Evolutionary conservation across 805 yeast genomes (phyloP), one percentile per base, ranked within the genome.

Genomic region (Nakazawaea holstii): DNA sequence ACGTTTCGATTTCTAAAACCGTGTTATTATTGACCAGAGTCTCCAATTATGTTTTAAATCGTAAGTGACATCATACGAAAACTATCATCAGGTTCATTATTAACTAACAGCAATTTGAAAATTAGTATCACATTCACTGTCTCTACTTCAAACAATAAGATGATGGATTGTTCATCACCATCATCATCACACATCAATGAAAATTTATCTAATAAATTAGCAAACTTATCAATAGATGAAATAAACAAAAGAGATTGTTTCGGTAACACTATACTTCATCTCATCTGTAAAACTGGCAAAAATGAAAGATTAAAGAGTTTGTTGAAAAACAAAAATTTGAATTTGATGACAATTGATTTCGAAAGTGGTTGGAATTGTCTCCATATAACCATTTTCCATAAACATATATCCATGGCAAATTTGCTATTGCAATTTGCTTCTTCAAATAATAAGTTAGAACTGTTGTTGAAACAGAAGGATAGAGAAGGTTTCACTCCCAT

Each of bases 281-380:
- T 79, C 1, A 59, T 82, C 14, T 70, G 82, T 35, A 60, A 78
- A 31, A 53, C 72, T 39, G 79, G 82, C 51, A 67, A 79, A 41
- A 59, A 64, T 41, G 79, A 76, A 47, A 58, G 70, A 26, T 64
- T 86, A 14, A 56, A 63, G 8, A 66, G 67, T 20, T 53, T 85
- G 7, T 61, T 84, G 35, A 70, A 68, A 45, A 73, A 75, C 52
- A 70, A 74, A 8, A 71, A 73, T 14, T 57, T 76, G 20, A 79
- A 80, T 45, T 54, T 73, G 2, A 55, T 65, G 3, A 56, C 74
- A 0, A 64, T 69, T 2, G 97, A 91, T 61, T 68, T 68, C 45
- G 97, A 90, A 62, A 87, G 79, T 58, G 85, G 88, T 1, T 90
- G 95, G 84, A 85, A 87, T 38, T 79, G 88, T 26, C 68, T 91